Conservation (phyloP, 169 alveolate species). For the Eimeria falciformis region DNA sequence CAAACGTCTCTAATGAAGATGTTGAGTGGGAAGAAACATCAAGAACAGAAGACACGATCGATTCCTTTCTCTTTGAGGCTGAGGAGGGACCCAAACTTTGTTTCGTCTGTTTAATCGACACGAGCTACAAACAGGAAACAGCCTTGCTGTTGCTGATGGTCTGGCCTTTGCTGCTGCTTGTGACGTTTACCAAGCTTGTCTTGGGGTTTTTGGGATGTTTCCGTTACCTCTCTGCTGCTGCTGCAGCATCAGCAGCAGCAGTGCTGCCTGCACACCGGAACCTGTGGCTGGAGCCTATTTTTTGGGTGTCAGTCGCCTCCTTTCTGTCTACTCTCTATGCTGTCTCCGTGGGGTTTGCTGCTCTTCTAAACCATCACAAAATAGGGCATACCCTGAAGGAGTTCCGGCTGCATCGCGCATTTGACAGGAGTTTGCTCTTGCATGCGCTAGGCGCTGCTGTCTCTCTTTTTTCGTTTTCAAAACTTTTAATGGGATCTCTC, state of each 20-base stretch:
- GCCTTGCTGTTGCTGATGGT: not conserved
- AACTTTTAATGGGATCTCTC: not conserved
- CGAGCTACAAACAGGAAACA: not conserved
- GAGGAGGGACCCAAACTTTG: not conserved
- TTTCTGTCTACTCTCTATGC: constrained; percentile 4
- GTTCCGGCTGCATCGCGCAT: not conserved
- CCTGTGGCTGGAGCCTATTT: constrained; percentile 18
- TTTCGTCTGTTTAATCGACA: not conserved
- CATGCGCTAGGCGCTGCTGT: constrained; percentile 1
- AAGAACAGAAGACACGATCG: too few species aligned
- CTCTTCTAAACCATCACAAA: not conserved
- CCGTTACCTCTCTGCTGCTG: constrained; percentile 17
- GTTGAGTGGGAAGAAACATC: too few species aligned
- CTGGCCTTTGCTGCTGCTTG: not conserved
- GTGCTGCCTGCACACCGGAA: constrained; percentile 9
- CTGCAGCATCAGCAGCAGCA: not conserved
- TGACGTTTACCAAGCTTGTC: not conserved
- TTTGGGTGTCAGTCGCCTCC: not conserved
- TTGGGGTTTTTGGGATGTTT: constrained; percentile 37
- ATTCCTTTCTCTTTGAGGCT: not conserved
- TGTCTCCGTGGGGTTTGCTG: not conserved
- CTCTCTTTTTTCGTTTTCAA: not conserved
- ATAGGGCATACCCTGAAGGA: not conserved
- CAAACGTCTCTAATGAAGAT: too few species aligned
- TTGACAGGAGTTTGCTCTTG: constrained; percentile 28